phyloP scores from a whole-genome alignment of 805 yeast genomes.

The Candida tibetensis region DNA sequence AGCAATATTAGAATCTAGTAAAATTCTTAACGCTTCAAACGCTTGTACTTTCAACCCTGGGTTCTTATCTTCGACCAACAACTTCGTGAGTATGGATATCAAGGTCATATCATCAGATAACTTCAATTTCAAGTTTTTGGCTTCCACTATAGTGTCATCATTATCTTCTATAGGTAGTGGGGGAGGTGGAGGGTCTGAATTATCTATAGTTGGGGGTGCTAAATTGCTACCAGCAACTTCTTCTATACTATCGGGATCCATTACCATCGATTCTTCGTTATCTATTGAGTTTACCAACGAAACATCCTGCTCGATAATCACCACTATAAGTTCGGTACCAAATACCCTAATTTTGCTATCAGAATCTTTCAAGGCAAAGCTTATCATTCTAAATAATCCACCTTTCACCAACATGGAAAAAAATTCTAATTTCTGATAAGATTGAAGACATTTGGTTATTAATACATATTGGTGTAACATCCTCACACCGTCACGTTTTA shows the following conservation, averaged over 20 bases:
- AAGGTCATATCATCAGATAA: conserved; percentile 59
- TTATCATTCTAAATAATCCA: conserved; percentile 69
- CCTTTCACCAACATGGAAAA: conserved; percentile 59
- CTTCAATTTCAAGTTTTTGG: conserved; percentile 23
- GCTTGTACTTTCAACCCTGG: conserved; percentile 79
- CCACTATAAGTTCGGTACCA: conserved; percentile 77
- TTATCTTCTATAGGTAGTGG: conserved; percentile 11
- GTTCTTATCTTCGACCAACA: conserved; percentile 60
- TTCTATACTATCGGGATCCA: not conserved
- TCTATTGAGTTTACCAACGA: conserved; percentile 47
- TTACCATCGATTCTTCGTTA: conserved; percentile 7
- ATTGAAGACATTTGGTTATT: conserved; percentile 66
- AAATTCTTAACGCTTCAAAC: conserved; percentile 73
- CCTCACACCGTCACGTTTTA: conserved; percentile 65
- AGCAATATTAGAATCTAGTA: conserved; percentile 58
- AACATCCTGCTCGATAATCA: conserved; percentile 83
- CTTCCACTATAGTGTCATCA: conserved; percentile 13
- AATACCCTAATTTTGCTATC: conserved; percentile 52
- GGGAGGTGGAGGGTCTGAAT: conserved; percentile 6
- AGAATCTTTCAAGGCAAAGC: conserved; percentile 63
- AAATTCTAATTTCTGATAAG: conserved; percentile 60
- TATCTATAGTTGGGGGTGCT: conserved; percentile 6
- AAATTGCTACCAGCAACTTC: not conserved
- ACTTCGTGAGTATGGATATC: conserved; percentile 51
- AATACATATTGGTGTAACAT: conserved; percentile 77